Conservation (phyloP, 1,284 basidiomycete species). For the Cystobasidium pallidum region DNA sequence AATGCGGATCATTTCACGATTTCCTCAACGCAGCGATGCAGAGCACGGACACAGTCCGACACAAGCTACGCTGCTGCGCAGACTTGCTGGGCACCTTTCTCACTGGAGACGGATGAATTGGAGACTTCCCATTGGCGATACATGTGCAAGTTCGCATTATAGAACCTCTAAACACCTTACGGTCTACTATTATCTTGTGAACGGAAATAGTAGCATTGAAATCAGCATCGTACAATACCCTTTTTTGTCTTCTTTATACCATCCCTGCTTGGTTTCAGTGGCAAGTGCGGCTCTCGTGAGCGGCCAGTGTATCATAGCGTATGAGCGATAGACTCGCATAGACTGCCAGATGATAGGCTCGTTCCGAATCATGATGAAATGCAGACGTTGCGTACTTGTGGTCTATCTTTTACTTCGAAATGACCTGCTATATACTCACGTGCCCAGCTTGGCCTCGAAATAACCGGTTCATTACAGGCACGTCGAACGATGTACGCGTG, state of each 20-base stretch:
- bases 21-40: constrained; percentile 1
- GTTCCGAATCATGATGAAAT: too few species aligned
- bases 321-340: not conserved
- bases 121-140: not conserved
- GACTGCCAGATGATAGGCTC: too few species aligned
- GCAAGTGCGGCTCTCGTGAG: too few species aligned
- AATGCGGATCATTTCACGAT: constrained; percentile 18
- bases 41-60: constrained; percentile 1
- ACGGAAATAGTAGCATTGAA: too few species aligned
- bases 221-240: not conserved
- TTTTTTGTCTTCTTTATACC: not conserved
- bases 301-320: constrained; percentile 5
- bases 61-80: constrained; percentile 36
- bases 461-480: not conserved
- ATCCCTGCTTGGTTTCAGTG: not conserved
- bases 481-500: not conserved
- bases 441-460: not conserved
- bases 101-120: not conserved
- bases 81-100: constrained; percentile 24
- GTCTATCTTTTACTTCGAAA: too few species aligned
- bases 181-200: too few species aligned
- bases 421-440: not conserved
- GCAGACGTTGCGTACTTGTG: too few species aligned
- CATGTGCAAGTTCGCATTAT: not conserved
- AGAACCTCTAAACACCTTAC: too few species aligned